Percentiles rank a stretch among this genome's conserved stretches.
phyloP scores from a whole-genome alignment of 1,284 basidiomycete species.

The Naganishia sp. region DNA sequence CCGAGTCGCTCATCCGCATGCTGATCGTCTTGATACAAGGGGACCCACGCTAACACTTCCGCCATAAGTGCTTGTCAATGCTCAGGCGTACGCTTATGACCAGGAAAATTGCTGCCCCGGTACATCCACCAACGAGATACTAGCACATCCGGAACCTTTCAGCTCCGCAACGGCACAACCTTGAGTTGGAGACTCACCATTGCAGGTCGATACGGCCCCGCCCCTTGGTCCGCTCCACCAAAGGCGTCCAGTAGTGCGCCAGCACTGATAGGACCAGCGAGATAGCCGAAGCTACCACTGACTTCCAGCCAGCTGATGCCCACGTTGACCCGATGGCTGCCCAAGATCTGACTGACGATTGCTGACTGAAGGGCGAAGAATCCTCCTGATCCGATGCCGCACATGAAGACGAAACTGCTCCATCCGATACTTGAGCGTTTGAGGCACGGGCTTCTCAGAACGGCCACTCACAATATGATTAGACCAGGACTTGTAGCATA shows the following conservation, averaged over 20 bases:
- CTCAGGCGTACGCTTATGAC: slow-evolving; percentile 20
- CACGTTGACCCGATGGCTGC: slow-evolving; percentile 31
- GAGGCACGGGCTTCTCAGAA: too few relatives aligned
- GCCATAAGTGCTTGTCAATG: slow-evolving; percentile 22
- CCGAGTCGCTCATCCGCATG: too few relatives aligned
- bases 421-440: too few relatives aligned
- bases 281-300: slow-evolving; percentile 32
- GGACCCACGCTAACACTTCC: slow-evolving; percentile 5
- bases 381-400: slow-evolving; percentile 37
- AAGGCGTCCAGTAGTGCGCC: slow-evolving; percentile 37
- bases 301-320: slow-evolving; percentile 36
- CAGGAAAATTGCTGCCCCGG: slow-evolving; percentile 13
- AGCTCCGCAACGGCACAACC: background rate
- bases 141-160: background rate
- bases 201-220: slow-evolving; percentile 35
- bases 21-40: too few relatives aligned
- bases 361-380: slow-evolving; percentile 36
- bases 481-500: slow-evolving; percentile 28
- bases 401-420: slow-evolving; percentile 34
- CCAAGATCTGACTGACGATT: slow-evolving; percentile 35
- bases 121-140: slow-evolving; percentile 24
- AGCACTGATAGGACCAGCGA: slow-evolving; percentile 36
- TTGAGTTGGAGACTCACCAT: slow-evolving; percentile 30
- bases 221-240: slow-evolving; percentile 33
- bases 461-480: slow-evolving; percentile 31